A percentile compares a stretch with the other conserved stretches of the same genome.
Conservation (phyloP, 305 asterid species). For the Rubia peregrina region DNA sequence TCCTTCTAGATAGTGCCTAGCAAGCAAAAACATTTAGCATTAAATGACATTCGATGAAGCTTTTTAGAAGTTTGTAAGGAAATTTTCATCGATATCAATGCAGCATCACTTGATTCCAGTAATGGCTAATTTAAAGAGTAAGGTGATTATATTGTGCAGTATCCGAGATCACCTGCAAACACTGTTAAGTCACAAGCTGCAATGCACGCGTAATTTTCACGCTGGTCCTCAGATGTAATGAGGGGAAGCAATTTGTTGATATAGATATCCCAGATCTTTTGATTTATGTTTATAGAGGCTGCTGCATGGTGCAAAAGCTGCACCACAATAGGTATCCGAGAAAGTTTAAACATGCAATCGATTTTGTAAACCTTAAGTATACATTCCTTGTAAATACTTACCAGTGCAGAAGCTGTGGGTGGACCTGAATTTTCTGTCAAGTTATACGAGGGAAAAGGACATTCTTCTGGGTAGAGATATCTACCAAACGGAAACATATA, state of each 20-base stretch:
- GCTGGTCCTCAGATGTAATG: conserved; percentile 40
- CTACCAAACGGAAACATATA: conserved; percentile 52
- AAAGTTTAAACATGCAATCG: neutral
- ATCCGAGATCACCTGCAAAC: conserved; percentile 56
- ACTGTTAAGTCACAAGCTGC: conserved; percentile 54
- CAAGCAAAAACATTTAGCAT: neutral
- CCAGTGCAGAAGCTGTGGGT: conserved; percentile 27
- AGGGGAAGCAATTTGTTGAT: conserved; percentile 47
- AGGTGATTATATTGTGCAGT: neutral
- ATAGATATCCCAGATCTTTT: conserved; percentile 49
- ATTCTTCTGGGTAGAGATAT: conserved; percentile 58
- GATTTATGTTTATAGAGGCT: conserved; percentile 55
- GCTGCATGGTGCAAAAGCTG: conserved; percentile 66
- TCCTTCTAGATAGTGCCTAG: conserved; percentile 77
- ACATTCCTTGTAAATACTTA: conserved; percentile 16
- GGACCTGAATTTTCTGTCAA: conserved; percentile 44
- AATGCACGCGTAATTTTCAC: conserved; percentile 38
- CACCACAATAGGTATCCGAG: neutral
- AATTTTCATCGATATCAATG: neutral
- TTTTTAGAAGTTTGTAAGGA: too few relatives aligned
- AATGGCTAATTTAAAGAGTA: neutral
- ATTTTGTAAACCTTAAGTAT: neutral
- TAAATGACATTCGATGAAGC: neutral
- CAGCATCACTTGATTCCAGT: neutral
- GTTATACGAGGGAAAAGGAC: conserved; percentile 56